phyloP scores from a whole-genome alignment of 2,329 filamentous ascomycete genomes.

The Xylaria sp. region DNA sequence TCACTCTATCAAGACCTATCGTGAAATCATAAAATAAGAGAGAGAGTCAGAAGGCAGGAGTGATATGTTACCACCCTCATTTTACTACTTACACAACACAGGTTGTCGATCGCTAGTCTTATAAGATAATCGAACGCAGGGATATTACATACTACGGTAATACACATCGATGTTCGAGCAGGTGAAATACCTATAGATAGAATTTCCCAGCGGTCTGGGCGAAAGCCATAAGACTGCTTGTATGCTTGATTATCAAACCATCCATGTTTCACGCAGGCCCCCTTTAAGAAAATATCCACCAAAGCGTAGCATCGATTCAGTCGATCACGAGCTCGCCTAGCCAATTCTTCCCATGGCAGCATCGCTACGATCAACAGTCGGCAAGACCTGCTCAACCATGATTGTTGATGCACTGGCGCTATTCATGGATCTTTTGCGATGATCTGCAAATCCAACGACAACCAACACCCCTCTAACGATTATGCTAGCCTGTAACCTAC shows the following conservation, averaged over 20 bases:
- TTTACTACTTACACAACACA: too few species aligned
- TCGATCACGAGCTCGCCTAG: background rate
- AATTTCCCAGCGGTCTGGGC: background rate
- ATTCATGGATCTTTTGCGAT: conserved; percentile 4
- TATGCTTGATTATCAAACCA: conserved; percentile 10
- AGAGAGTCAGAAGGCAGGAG: background rate
- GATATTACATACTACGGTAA: background rate
- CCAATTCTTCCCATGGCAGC: background rate
- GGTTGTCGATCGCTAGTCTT: background rate
- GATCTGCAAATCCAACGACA: conserved; percentile 11
- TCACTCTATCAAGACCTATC: too few species aligned
- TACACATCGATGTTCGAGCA: background rate
- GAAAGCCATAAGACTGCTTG: background rate
- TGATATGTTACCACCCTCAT: background rate
- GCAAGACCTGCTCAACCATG: conserved; percentile 5
- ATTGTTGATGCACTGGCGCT: too few species aligned
- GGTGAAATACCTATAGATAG: background rate
- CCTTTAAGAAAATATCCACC: conserved; percentile 5
- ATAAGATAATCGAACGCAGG: background rate
- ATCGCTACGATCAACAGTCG: background rate
- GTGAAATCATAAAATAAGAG: too few species aligned
- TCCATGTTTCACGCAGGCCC: conserved; percentile 11
- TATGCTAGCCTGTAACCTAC: conserved; percentile 5
- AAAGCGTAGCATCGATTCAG: conserved; percentile 2
- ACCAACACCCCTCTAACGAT: conserved; percentile 2